Conservation (phyloP, 108 stramenopile species). For the Cyclotella sp. region DNA sequence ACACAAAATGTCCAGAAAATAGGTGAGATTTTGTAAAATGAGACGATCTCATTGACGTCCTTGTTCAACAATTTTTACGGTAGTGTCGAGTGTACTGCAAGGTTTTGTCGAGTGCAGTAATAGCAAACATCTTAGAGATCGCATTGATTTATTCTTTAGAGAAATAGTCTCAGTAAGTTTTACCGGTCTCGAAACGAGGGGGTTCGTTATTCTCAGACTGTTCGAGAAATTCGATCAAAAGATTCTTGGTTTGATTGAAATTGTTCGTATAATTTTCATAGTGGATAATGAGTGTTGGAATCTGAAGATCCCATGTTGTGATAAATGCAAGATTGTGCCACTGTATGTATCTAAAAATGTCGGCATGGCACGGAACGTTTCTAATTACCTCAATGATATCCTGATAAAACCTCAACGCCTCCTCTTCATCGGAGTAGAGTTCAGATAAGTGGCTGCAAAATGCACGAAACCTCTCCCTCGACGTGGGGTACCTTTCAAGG, state of each 20-base stretch:
- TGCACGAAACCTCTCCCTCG: slow-evolving; percentile 57
- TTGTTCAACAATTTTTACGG: too few relatives aligned
- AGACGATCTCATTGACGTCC: too few relatives aligned
- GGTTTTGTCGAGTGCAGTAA: slow-evolving; percentile 41
- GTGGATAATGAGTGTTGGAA: slow-evolving; percentile 68
- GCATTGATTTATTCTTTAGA: slow-evolving; percentile 33
- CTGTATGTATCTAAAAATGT: slow-evolving; percentile 79
- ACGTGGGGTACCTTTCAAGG: slow-evolving; percentile 34
- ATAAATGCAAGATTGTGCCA: slow-evolving; percentile 84
- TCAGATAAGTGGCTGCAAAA: slow-evolving; percentile 45
- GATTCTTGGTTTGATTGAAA: slow-evolving; percentile 53
- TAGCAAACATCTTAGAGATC: slow-evolving; percentile 35
- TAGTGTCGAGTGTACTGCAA: slow-evolving; percentile 49
- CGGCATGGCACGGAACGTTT: slow-evolving; percentile 72
- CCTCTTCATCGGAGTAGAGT: slow-evolving; percentile 21
- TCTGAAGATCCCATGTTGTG: slow-evolving; percentile 50
- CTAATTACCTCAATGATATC: slow-evolving; percentile 42
- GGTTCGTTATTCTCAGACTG: slow-evolving; percentile 26
- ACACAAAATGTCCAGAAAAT: too few relatives aligned
- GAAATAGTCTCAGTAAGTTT: slow-evolving; percentile 59
- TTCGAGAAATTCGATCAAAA: slow-evolving; percentile 71
- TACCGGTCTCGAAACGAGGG: slow-evolving; percentile 50
- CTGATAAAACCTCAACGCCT: slow-evolving; percentile 34
- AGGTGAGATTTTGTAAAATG: too few relatives aligned
- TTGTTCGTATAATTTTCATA: slow-evolving; percentile 80